A percentile compares a stretch with the other conserved stretches of the same genome.
These are phyloP conservation scores for Neofusicoccum sp. DNA, from an alignment of 2,329 filamentous ascomycete genomes.

Conservation along the genomic window DNA sequence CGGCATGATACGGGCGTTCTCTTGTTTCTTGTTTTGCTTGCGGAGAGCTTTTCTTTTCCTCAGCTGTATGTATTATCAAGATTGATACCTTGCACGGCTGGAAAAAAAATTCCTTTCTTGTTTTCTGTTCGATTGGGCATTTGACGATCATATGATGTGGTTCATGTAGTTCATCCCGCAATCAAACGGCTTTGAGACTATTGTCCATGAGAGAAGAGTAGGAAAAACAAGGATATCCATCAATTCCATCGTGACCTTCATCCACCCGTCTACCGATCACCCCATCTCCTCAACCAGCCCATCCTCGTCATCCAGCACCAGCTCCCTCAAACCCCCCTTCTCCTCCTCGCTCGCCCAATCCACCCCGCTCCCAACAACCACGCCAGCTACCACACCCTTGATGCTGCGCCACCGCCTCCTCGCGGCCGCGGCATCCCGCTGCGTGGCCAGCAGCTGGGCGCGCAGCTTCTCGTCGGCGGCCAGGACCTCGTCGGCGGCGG, in stretches of 20 bases:
- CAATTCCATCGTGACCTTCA: not conserved
- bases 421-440: constrained; percentile 60
- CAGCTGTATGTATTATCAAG: constrained; percentile 3
- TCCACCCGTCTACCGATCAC: not conserved
- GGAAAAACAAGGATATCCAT: not conserved
- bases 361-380: constrained; percentile 77
- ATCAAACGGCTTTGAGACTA: not conserved
- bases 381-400: constrained; percentile 74
- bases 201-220: not conserved
- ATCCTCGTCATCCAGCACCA: constrained; percentile 68
- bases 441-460: constrained; percentile 57
- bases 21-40: not conserved
- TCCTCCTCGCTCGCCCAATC: constrained; percentile 73
- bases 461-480: constrained; percentile 50
- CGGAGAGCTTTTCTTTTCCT: not conserved
- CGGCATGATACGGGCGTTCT: constrained; percentile 11
- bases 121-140: not conserved
- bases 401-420: constrained; percentile 69
- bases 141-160: not conserved
- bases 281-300: not conserved
- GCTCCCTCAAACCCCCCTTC: constrained; percentile 51
- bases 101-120: not conserved
- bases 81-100: not conserved
- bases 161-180: not conserved
- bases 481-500: constrained; percentile 49